These are phyloP conservation scores for Penicillium sumatraense DNA, from an alignment of 2,329 filamentous ascomycete genomes.

Conservation along the genomic window DNA sequence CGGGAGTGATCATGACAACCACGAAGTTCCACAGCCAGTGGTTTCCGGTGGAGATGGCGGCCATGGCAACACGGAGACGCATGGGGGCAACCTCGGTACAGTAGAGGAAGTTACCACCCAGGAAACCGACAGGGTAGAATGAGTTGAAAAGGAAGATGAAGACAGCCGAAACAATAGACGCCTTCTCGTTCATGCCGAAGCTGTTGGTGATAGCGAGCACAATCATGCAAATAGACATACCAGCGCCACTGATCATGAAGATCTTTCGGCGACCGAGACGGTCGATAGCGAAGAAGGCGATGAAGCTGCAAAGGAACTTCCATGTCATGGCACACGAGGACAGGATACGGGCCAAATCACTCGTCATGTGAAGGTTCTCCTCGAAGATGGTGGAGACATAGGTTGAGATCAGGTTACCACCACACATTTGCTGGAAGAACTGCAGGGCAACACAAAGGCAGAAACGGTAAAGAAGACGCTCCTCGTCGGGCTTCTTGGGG, in stretches of 20 bases:
- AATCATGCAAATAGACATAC: conserved; percentile 61
- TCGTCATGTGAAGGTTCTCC: conserved; percentile 26
- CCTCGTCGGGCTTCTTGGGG: conserved; percentile 53
- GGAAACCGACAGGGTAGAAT: conserved; percentile 28
- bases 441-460: conserved; percentile 23
- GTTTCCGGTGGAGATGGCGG: conserved; percentile 26
- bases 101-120: conserved; percentile 30
- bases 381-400: conserved; percentile 29
- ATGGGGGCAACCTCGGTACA: conserved; percentile 29
- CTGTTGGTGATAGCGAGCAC: conserved; percentile 51
- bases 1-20: conserved; percentile 28
- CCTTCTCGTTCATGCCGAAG: conserved; percentile 30
- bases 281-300: conserved; percentile 58
- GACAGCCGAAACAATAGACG: conserved; percentile 21
- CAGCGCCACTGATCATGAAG: conserved; percentile 58
- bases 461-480: conserved; percentile 27
- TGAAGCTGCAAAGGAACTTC: conserved; percentile 59
- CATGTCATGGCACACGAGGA: conserved; percentile 59
- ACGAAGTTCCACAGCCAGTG: conserved; percentile 32
- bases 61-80: conserved; percentile 29
- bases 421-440: conserved; percentile 31
- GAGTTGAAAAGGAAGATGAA: conserved; percentile 30
- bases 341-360: conserved; percentile 39
- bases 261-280: conserved; percentile 56
- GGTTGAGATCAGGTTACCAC: conserved; percentile 27